Evolutionary conservation across 192 early-diverging fungal species (phyloP).

Genomic region (Coemansia sp.): DNA sequence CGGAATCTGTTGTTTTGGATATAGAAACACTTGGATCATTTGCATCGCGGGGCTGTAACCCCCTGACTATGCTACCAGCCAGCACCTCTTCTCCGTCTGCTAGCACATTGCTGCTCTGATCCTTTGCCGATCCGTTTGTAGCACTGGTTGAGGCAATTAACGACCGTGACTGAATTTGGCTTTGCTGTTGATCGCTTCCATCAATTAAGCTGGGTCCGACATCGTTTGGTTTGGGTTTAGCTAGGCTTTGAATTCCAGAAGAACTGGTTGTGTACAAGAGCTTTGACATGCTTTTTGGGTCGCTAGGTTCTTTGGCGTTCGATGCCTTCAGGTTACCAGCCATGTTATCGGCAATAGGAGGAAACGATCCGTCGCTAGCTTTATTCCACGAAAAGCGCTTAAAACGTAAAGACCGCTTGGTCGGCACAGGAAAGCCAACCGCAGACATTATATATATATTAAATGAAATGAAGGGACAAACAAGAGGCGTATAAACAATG

Average conservation of each 20-base stretch:
- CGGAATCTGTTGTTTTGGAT: neutral
- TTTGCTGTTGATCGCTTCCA: neutral
- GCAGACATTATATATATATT: slow-evolving; percentile 13
- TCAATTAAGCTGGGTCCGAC: neutral
- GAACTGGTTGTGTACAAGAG: neutral
- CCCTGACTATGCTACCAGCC: neutral
- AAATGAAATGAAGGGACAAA: too few relatives aligned
- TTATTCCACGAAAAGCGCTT: slow-evolving; percentile 56
- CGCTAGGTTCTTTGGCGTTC: neutral
- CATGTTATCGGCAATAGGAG: slow-evolving; percentile 21
- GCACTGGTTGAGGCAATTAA: neutral
- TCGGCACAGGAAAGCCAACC: slow-evolving; percentile 29
- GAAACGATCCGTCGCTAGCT: slow-evolving; percentile 41
- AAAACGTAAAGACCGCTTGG: slow-evolving; percentile 46
- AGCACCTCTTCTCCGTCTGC: neutral
- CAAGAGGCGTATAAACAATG: too few relatives aligned
- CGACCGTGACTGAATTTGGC: neutral
- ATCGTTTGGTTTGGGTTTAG: neutral
- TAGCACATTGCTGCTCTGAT: neutral
- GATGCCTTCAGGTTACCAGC: neutral
- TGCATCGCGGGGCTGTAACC: neutral
- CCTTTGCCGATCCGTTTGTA: neutral
- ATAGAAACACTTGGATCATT: neutral
- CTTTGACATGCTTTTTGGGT: neutral
- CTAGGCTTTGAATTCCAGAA: neutral